Base-by-base conservation (phyloP, 495 filamentous ascomycete species). In the Aeminium ludgeri region DNA sequence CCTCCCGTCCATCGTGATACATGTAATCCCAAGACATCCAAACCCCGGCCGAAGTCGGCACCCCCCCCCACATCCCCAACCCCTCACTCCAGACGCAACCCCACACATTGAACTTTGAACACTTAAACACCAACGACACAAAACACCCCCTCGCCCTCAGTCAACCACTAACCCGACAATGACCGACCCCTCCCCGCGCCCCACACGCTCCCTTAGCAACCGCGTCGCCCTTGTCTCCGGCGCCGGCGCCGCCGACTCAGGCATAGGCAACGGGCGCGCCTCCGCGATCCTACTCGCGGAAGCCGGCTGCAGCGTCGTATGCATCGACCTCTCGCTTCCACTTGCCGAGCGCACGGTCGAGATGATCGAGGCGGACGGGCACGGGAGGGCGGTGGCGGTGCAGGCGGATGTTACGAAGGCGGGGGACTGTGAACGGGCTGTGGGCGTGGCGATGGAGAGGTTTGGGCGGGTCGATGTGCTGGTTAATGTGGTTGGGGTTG, bases 211-310 rank as follows among this genome's bases (percentile, higher is more conserved):
- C 12, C 43, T 59, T 3, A 41, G 37, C 13, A 69, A 67, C 20
- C 64, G 66, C 35, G 66, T 68, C 23, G 72, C 71, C 44, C 68
- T 78, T 46, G 67, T 78, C 20, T 71, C 72, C 3, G 72, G 72
- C 32, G 72, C 72, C 32, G 72, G 73, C 20, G 63, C 60, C 34
- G 56, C 56, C 10, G 65, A 61, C 2, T 63, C 65, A 27, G 69
- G 65, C 13, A 66, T 76, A 37, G 74, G 73, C 10, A 76, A 76
- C 45, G 73, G 70, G 10, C 62, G 70, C 1, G 73, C 73, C 3
- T 69, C 64, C 30, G 63, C 70, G 4, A 67, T 76, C 36, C 60
- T 76, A 2, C 59, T 76, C 0, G 70, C 73, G 19, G 57, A 65
- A 18, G 67, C 72, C 28, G 71, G 69, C 20, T 64, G 60, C 43